Percentiles rank a stretch among this genome's conserved stretches.
Conservation (phyloP, 805 yeast species). For the Saturnispora mendoncae region DNA sequence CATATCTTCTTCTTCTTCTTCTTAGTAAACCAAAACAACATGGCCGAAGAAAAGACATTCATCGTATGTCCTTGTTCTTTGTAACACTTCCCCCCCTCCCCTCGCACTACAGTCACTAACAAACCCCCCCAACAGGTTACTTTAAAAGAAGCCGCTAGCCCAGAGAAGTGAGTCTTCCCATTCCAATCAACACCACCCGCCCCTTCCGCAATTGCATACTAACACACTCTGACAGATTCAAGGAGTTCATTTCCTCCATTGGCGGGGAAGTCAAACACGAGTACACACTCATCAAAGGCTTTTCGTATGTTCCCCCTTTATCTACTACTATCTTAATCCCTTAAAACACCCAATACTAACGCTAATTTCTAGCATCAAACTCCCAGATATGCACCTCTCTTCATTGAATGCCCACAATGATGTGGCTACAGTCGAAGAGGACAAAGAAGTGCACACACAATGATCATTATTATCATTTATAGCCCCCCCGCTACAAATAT, state of each 20-base stretch:
- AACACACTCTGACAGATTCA: conserved; percentile 28
- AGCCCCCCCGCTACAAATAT: not conserved
- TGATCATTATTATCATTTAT: not conserved
- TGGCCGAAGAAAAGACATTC: conserved; percentile 7
- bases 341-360: too few relatives aligned
- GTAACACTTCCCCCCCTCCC: too few relatives aligned
- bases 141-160: conserved; percentile 5
- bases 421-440: conserved; percentile 58
- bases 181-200: not conserved
- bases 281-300: conserved; percentile 58
- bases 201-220: conserved; percentile 2
- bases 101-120: too few relatives aligned
- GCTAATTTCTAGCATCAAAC: conserved; percentile 40
- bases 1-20: not conserved
- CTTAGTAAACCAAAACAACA: not conserved
- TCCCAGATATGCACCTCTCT: conserved; percentile 45
- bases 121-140: conserved; percentile 4
- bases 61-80: too few relatives aligned
- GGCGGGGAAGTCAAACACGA: conserved; percentile 60
- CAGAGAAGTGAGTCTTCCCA: conserved; percentile 5
- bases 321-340: not conserved
- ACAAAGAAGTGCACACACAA: conserved; percentile 48
- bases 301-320: conserved; percentile 29
- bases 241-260: conserved; percentile 37
- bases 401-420: conserved; percentile 40